Conservation (phyloP, 306 rosid species). For the Inga laurina region DNA sequence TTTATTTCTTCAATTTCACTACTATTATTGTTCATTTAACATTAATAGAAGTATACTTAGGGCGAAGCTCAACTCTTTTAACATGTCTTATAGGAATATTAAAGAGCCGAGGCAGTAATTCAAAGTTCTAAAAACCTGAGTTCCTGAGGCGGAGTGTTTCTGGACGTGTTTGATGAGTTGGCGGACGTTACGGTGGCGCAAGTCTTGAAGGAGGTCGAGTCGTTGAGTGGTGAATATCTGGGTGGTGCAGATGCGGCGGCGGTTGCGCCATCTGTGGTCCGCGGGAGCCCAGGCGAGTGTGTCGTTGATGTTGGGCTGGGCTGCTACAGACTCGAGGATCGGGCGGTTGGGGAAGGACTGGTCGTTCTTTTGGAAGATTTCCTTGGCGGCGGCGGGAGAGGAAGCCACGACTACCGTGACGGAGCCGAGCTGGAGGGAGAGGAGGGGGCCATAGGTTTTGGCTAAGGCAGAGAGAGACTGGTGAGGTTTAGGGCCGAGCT, state of each 20-base stretch:
- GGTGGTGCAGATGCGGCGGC: constrained; percentile 56
- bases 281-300: constrained; percentile 65
- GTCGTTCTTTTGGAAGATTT: constrained; percentile 57
- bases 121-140: neutral
- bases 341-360: constrained; percentile 49
- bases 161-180: constrained; percentile 42
- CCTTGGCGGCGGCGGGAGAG: constrained; percentile 49
- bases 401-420: constrained; percentile 45
- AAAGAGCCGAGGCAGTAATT: too few relatives aligned
- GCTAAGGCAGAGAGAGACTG: constrained; percentile 42
- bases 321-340: constrained; percentile 45
- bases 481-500: constrained; percentile 51
- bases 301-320: constrained; percentile 59
- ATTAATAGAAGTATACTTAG: too few relatives aligned
- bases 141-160: neutral
- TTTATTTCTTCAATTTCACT: too few relatives aligned
- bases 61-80: too few relatives aligned
- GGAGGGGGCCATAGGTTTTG: constrained; percentile 50
- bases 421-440: constrained; percentile 59
- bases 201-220: constrained; percentile 51
- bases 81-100: too few relatives aligned
- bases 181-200: constrained; percentile 48
- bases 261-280: constrained; percentile 51
- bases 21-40: too few relatives aligned
- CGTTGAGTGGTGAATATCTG: constrained; percentile 49